These are phyloP conservation scores for Sesbania bispinosa DNA, from an alignment of 306 rosid species.

Conservation along the genomic window DNA sequence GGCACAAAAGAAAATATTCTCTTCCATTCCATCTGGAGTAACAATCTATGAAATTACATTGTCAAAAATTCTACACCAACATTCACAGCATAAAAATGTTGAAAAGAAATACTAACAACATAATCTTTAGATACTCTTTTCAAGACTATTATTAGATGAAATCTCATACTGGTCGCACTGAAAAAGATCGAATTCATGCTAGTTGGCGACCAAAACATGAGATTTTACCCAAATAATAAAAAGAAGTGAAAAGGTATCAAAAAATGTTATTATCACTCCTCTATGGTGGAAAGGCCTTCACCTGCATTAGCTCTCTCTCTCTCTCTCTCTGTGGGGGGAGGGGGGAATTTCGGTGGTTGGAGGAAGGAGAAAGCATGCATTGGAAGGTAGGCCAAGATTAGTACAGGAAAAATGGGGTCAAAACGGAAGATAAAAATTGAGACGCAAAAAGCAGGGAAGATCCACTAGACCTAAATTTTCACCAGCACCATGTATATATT, in stretches of 20 bases:
- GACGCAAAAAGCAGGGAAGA: background rate
- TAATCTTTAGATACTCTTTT: too few relatives aligned
- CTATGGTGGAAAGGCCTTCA: background rate
- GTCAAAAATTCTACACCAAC: slow-evolving; percentile 6
- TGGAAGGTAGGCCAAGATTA: too few relatives aligned
- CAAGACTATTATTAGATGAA: background rate
- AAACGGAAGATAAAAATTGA: background rate
- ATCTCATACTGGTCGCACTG: background rate
- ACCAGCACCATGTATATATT: slow-evolving; percentile 6
- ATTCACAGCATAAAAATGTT: background rate
- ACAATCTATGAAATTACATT: background rate
- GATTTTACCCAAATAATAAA: background rate
- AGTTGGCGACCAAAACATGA: background rate
- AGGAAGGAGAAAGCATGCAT: too few relatives aligned
- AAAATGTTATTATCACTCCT: background rate
- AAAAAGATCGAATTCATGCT: background rate
- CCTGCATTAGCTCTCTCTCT: too few relatives aligned
- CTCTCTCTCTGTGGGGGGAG: too few relatives aligned
- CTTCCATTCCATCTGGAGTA: slow-evolving; percentile 4
- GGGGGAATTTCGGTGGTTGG: too few relatives aligned
- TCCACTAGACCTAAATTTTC: slow-evolving; percentile 1
- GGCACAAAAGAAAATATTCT: background rate
- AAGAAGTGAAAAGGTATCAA: background rate
- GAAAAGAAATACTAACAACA: background rate
- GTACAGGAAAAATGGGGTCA: background rate